Evolutionary conservation across 805 yeast genomes (phyloP).

Genomic region (Candida railenensis): DNA sequence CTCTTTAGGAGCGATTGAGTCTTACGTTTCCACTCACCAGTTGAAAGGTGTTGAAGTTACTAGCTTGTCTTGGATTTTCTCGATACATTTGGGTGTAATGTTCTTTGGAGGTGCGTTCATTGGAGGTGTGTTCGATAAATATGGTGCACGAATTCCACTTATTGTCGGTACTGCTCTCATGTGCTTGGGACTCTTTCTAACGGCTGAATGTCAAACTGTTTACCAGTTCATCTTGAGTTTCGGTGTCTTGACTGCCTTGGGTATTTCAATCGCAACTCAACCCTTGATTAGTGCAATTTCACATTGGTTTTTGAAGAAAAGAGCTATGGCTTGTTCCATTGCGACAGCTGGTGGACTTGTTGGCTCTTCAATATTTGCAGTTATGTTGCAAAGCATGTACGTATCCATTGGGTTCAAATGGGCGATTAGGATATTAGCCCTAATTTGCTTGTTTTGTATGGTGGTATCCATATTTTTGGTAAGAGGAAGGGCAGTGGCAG

Average conservation of each 20-base stretch:
- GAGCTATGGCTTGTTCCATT: conserved; percentile 46
- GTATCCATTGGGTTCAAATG: conserved; percentile 49
- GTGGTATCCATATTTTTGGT: conserved; percentile 6
- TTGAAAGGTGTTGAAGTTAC: conserved; percentile 1
- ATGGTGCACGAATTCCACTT: conserved; percentile 40
- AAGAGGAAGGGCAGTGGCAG: not conserved
- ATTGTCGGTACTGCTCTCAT: conserved; percentile 35
- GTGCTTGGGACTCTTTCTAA: conserved; percentile 41
- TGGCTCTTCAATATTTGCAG: conserved; percentile 55
- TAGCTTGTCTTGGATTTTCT: conserved; percentile 16
- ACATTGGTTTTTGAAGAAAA: conserved; percentile 42
- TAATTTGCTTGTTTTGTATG: conserved; percentile 41
- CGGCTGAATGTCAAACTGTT: conserved; percentile 41
- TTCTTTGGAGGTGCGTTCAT: conserved; percentile 31
- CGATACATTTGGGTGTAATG: conserved; percentile 17
- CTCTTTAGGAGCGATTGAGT: conserved; percentile 20
- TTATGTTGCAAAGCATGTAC: conserved; percentile 51
- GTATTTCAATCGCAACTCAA: conserved; percentile 40
- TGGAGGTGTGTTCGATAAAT: conserved; percentile 46
- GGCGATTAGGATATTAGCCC: conserved; percentile 50
- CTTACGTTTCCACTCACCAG: conserved; percentile 17
- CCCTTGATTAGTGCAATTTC: conserved; percentile 44
- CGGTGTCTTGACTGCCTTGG: conserved; percentile 48
- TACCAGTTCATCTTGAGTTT: conserved; percentile 55
- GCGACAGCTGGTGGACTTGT: conserved; percentile 51